Evolutionary conservation across 306 rosid genomes (phyloP), one percentile per base, ranked within the genome.

Genomic region (Herpetospermum pedunculosum): DNA sequence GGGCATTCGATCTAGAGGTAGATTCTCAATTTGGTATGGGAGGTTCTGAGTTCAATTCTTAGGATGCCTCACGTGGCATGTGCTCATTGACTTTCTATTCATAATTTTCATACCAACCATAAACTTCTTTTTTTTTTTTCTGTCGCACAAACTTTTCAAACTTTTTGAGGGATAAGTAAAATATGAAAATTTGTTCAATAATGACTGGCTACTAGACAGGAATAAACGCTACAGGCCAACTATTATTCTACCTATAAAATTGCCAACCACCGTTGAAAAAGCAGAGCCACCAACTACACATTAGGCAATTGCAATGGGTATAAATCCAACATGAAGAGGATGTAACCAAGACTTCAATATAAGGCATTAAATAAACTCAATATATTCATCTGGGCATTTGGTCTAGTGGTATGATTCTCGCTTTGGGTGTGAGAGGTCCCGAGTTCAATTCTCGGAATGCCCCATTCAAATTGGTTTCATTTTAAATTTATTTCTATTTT

Each of bases 341-440:
- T 55, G 8, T 3, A 4, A 54, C 26, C 35, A n/a, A n/a, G n/a
- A n/a, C n/a, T n/a, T n/a, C n/a, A n/a, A n/a, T n/a, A n/a, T n/a
- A n/a, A n/a, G n/a, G n/a, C n/a, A n/a, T n/a, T n/a, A n/a, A n/a
- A n/a, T n/a, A n/a, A n/a, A n/a, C n/a, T n/a, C n/a, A n/a, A n/a
- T n/a, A n/a, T n/a, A n/a, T n/a, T n/a, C n/a, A n/a, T n/a, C n/a
- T n/a, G n/a, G n/a, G n/a, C n/a, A n/a, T n/a, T n/a, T n/a, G 65
- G 64, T 57, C 64, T 57, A 58, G 65, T 58, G 65, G 65, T 58
- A 58, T 58, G 65, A 58, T 58, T 58, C 65, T 58, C 40, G 21
- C 65, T 58, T 58, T 2, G 65, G 65, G 65, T 58, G 65, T 9
- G 21, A 58, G 65, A 29, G 38, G 65, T 58, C 40, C 19, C 3